Evolutionary conservation across 768 basidiomycete species (phyloP).

Genomic region (Crucibulum laeve): DNA sequence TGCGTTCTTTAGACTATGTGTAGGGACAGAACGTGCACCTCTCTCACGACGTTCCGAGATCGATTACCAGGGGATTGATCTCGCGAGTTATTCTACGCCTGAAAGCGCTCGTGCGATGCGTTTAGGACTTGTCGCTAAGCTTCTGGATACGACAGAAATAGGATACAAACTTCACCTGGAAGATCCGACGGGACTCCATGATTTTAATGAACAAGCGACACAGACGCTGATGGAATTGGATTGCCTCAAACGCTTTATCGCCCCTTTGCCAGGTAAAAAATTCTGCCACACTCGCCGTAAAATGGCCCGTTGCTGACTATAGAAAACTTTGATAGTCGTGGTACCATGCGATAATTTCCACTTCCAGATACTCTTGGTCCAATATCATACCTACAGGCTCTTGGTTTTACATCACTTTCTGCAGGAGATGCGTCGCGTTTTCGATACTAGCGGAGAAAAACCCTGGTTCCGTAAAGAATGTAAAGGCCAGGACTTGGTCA

Average conservation of each 20-base stretch:
- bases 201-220: constrained; percentile 28
- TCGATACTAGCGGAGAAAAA: constrained; percentile 18
- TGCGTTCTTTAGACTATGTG: constrained; percentile 28
- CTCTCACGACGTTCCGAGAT: constrained; percentile 27
- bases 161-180: constrained; percentile 25
- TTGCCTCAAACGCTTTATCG: constrained; percentile 28
- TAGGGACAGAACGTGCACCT: constrained; percentile 36
- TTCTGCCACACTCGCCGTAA: constrained; percentile 1
- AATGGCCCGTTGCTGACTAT: neutral
- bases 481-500: constrained; percentile 24
- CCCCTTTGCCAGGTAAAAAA: constrained; percentile 30
- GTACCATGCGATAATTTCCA: constrained; percentile 37
- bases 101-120: constrained; percentile 26
- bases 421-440: constrained; percentile 9
- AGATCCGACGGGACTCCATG: constrained; percentile 18
- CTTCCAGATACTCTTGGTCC: constrained; percentile 33
- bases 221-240: constrained; percentile 28
- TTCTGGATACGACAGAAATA: constrained; percentile 24
- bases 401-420: constrained; percentile 15
- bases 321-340: constrained; percentile 24
- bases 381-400: constrained; percentile 36
- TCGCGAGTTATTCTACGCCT: constrained; percentile 14
- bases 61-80: constrained; percentile 23
- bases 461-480: constrained; percentile 28
- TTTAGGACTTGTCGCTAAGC: constrained; percentile 28